Evolutionary conservation across 306 rosid genomes (phyloP), one percentile per base, ranked within the genome.

Genomic region (Erythrophleum fordii): DNA sequence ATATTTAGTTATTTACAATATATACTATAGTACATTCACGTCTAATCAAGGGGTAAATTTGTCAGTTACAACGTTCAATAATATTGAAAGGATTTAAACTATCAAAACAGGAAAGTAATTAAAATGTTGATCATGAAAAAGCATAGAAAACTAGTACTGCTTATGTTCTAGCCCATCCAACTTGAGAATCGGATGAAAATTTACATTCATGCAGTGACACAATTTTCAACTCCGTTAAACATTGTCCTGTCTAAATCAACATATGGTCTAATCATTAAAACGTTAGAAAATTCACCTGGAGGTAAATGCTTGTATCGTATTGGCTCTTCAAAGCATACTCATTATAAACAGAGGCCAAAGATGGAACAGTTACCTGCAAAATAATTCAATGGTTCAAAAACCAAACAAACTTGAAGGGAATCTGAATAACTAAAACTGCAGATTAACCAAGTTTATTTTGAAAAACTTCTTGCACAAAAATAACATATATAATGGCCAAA

Each of bases 271-370:
- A 35, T 51, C 61, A 73, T 22, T 8, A 48, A 4, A 6, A 34
- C 20, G 8, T 68, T 22, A 42, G 53, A 68, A 23, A 42, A 26
- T 11, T 41, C 69, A 96, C 99, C 99, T 96, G 99, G 48, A 96
- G 97, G 89, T 96, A 96, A 81, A 96, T 96, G 90, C 99, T 96
- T 25, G 99, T 96, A 78, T 96, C 99, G 81, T 92, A 96, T 84
- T 96, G 99, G 83, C 99, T 96, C 88, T 96, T 96, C 93, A 96
- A 82, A 83, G 99, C 99, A 86, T 93, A 96, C 87, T 96, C 99
- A 72, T 96, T 96, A 81, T 87, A 96, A 59, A 96, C 99, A 58
- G 99, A 96, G 76, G 99, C 99, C 90, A 96, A 37, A 11, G 99
- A 96, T 48, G 99, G 99, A 82, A 96, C 94, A 31, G 98, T 93